Evolutionary conservation across 345 rosid genomes (phyloP), one percentile per base, ranked within the genome.

Genomic region (Bruguiera sexangula): DNA sequence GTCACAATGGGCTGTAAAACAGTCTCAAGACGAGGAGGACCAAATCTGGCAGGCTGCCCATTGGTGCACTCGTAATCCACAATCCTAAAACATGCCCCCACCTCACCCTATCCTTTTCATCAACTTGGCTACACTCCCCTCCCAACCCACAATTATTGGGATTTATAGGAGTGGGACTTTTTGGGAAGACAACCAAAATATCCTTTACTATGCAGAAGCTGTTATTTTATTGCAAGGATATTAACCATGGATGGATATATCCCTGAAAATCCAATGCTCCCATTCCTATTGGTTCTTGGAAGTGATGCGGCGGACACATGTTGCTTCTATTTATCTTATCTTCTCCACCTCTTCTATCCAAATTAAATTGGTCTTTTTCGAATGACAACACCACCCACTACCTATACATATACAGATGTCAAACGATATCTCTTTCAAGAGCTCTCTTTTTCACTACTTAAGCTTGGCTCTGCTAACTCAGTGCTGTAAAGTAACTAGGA

Each of bases 321-420:
- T 43, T 54, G 52, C 78, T 63, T 62, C 70, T 51, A 75, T 8
- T 83, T 78, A 88, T 85, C 92, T 85, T 89, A 88, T 93, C 87
- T 69, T 31, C 73, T 24, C 65, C 9, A 31, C 73, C 76, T 51
- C 66, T 73, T 65, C 67, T 75, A 67, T 69, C 84, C 80, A 66
- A 64, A 59, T 10, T 31, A 39, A 24, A 16, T 59, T 24, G 50
- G 50, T 29, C 19, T 20, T 61, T 74, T 70, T 26, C 9, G 6
- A 53, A 20, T 72, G 48, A 65, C 53, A 54, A 63, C 70, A 29
- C 7, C 54, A 59, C n/a, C 48, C 46, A 15, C 1, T 65, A 24
- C 62, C 63, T 31, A 31, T 79, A 69, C 50, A 79, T 75, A 75
- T 48, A 55, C 52, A 63, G 76, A 11, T 64, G 53, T 77, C 72